phyloP scores from a whole-genome alignment of 2,329 filamentous ascomycete species.

The Emmonsiellopsis sp. region DNA sequence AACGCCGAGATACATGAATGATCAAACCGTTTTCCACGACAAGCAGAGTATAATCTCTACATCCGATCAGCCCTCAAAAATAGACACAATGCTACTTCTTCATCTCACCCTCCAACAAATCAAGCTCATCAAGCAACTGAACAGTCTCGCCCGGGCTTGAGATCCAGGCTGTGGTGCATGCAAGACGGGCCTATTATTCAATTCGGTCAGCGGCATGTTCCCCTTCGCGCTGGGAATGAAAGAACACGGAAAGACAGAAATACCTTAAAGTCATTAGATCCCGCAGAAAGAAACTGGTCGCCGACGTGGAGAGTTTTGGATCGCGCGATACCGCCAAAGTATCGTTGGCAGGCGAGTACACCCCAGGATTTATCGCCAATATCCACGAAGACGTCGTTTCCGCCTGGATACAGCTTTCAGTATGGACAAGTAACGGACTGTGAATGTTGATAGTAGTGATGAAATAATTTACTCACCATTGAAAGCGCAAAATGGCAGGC shows the following conservation, averaged over 20 bases:
- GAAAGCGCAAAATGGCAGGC: slow-evolving; percentile 90
- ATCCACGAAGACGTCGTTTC: slow-evolving; percentile 95
- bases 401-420: slow-evolving; percentile 39
- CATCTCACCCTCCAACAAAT: slow-evolving; percentile 34
- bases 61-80: not conserved
- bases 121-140: slow-evolving; percentile 74
- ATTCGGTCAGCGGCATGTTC: not conserved
- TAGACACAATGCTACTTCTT: not conserved
- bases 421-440: not conserved
- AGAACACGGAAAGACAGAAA: slow-evolving; percentile 3
- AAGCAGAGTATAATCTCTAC: no score
- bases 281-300: slow-evolving; percentile 89
- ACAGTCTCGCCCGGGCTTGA: slow-evolving; percentile 88
- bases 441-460: not conserved
- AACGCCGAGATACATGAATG: no score
- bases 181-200: slow-evolving; percentile 55
- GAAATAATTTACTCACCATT: slow-evolving; percentile 49
- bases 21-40: no score
- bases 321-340: slow-evolving; percentile 68
- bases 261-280: slow-evolving; percentile 93
- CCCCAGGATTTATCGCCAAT: slow-evolving; percentile 98
- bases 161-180: slow-evolving; percentile 95
- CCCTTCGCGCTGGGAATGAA: not conserved
- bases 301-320: slow-evolving; percentile 86
- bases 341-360: slow-evolving; percentile 82